Evolutionary conservation across 2,329 filamentous ascomycete genomes (phyloP), one percentile per base, ranked within the genome.

Genomic region (Beauveria pseudobassiana): DNA sequence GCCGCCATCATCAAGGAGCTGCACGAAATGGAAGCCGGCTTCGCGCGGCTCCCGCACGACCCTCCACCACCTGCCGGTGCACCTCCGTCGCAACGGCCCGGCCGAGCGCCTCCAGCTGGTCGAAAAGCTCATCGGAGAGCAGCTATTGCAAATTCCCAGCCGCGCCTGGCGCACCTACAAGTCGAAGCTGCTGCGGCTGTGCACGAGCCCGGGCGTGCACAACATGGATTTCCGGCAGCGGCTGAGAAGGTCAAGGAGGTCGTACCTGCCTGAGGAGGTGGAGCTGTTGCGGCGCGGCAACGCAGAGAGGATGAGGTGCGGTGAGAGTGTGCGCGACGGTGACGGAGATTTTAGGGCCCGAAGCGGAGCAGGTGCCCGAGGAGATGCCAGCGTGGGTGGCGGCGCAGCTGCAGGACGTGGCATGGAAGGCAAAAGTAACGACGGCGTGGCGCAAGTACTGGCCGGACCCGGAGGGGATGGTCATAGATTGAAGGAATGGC

Each of bases 211-310:
- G 9, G 28, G 45, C 1, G 46, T 65, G 5, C 56, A 61, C 18
- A 52, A 62, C 8, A 63, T 68, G 59, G 46, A 62, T 22, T 70
- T 67, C 62, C 18, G 54, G 12, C 63, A 67, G 34, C 67, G 69
- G 5, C 65, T 71, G 3, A 34, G 2, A 66, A 60, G 20, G 64
- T 74, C 34, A 63, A 65, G 14, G 64, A 62, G 16, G 68, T 74
- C 20, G 59, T 72, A 67, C 20, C 26, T 71, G 5, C 59, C 63
- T 5, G 73, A 75, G 55, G 72, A 75, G 63, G 51, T 67, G 40
- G 61, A 46, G 8, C 67, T 67, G 3, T 61, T 73, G 30, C 54
- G 50, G 12, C 61, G 48, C 14, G 62, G 64, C 1, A 64, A 73
- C 18, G 73, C 67, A 67, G 61, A 64, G 1, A 67, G 72, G 26